A percentile compares a stretch with the other conserved stretches of the same genome.
Evolutionary conservation across 73 alveolate genomes (phyloP).

Genomic region (Symbiodinium natans): DNA sequence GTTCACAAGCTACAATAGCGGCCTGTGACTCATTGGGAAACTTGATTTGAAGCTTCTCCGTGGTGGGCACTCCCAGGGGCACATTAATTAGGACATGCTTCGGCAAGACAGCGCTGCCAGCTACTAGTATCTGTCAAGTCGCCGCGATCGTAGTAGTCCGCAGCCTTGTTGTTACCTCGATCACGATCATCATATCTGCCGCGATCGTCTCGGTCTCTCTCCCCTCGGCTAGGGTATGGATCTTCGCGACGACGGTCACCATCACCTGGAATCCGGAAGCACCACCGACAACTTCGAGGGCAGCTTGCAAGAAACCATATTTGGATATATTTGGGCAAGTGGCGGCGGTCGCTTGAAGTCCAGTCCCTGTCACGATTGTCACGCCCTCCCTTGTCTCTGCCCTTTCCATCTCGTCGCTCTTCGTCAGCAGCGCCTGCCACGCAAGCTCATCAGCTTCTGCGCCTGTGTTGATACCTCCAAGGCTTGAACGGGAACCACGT

Average conservation of each 20-base stretch:
- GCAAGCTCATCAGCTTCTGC: background rate
- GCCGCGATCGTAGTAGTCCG: background rate
- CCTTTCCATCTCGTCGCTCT: background rate
- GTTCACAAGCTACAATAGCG: too few relatives aligned
- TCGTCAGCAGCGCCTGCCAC: background rate
- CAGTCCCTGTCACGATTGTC: background rate
- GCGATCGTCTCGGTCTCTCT: slow-evolving; percentile 2
- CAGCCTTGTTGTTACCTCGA: background rate
- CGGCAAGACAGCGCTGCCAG: too few relatives aligned
- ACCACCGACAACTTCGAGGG: background rate
- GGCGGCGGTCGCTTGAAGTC: slow-evolving; percentile 9
- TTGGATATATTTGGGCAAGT: background rate
- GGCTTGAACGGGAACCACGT: background rate
- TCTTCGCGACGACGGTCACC: slow-evolving; percentile 15
- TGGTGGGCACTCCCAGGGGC: too few relatives aligned
- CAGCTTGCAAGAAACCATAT: background rate
- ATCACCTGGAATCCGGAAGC: background rate
- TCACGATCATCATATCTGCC: slow-evolving; percentile 12
- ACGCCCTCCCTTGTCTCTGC: background rate
- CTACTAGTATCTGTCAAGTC: background rate
- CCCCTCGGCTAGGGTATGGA: background rate
- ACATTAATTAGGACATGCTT: too few relatives aligned
- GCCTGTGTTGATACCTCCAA: background rate
- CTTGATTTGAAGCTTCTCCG: too few relatives aligned
- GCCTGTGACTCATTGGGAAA: too few relatives aligned